Base-by-base conservation (phyloP, 805 yeast species). In the Metschnikowia gruessii region DNA sequence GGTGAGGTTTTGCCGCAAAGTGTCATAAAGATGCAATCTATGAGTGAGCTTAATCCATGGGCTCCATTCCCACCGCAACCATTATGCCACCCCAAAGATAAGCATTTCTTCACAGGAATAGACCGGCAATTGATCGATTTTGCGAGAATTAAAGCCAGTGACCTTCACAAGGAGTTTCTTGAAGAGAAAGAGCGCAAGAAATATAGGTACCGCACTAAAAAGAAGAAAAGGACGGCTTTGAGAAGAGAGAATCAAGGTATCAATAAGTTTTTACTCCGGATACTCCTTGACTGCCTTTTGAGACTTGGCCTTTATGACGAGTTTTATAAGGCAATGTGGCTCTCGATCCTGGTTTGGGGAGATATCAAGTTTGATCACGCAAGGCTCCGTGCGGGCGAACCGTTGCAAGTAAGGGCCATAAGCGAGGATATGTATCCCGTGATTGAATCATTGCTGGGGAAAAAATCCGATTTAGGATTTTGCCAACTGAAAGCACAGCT, bases 331-430 rank as follows among this genome's bases (percentile, higher is more conserved):
- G 58, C 63, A 5, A 54, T 66, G 30, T 70, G 74, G 74, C 62
- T 60, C 40, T 49, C 62, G 2, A 56, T 70, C 29, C 54, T 56
- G 45, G 58, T 57, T 40, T 69, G 70, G 68, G 75, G 69, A 6
- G 72, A 70, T 2, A 40, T 52, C 32, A 41, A 39, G 26, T 33
- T 52, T 3, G 51, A 51, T 24, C 40, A 33, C 7, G 30, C 34
- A 10, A 18, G 39, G 18, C 48, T 52, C n/a, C 42, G 40, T 9
- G 28, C 18, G 12, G 21, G 15, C 4, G 21, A 29, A 3, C 30
- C 33, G 6, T 24, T 37, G 32, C 38, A 30, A 28, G 24, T 18
- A 12, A 37, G 43, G 10, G 53, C 43, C 3, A 22, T 41, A 15
- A 33, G 37, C n/a, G 39, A 30, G 17, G 31, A 26, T 5, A 33